These are phyloP conservation scores for Boeremia exigua DNA, from an alignment of 2,329 filamentous ascomycete genomes.

Conservation along the genomic window DNA sequence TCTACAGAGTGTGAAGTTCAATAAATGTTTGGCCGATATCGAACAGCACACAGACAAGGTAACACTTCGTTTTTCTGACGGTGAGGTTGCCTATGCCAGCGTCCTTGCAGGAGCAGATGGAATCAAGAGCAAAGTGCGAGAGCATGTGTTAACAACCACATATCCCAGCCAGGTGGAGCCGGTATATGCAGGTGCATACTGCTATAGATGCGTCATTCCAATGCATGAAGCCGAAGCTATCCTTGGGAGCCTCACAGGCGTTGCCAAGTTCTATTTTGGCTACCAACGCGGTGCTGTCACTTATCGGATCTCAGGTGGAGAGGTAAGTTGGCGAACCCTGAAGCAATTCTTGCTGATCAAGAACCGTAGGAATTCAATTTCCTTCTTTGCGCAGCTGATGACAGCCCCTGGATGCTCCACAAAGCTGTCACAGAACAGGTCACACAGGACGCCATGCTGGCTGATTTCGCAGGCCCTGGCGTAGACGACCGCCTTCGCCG, in stretches of 20 bases:
- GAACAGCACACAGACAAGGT: slow-evolving; percentile 48
- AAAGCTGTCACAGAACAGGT: slow-evolving; percentile 21
- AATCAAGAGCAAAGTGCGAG: slow-evolving; percentile 46
- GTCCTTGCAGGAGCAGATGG: slow-evolving; percentile 57
- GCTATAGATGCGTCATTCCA: slow-evolving; percentile 37
- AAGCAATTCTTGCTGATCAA: neutral
- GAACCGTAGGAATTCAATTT: slow-evolving; percentile 7
- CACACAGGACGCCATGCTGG: slow-evolving; percentile 29
- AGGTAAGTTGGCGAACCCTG: neutral
- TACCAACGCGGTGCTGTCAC: slow-evolving; percentile 24
- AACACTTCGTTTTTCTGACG: slow-evolving; percentile 46
- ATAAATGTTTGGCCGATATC: slow-evolving; percentile 30
- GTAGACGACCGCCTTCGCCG: slow-evolving; percentile 23
- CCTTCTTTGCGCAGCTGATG: slow-evolving; percentile 1
- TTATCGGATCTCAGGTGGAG: slow-evolving; percentile 34
- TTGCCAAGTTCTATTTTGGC: slow-evolving; percentile 40
- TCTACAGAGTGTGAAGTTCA: slow-evolving; percentile 32
- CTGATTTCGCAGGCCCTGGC: slow-evolving; percentile 23
- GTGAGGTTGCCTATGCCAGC: slow-evolving; percentile 39
- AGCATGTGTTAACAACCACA: slow-evolving; percentile 24
- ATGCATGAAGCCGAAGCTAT: slow-evolving; percentile 49
- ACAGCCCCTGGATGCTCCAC: slow-evolving; percentile 1
- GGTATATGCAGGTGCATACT: slow-evolving; percentile 34
- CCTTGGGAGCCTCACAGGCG: slow-evolving; percentile 40
- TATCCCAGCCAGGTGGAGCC: slow-evolving; percentile 29